Conservation (phyloP, 2,329 filamentous ascomycete species). For the Laburnicola sp. region DNA sequence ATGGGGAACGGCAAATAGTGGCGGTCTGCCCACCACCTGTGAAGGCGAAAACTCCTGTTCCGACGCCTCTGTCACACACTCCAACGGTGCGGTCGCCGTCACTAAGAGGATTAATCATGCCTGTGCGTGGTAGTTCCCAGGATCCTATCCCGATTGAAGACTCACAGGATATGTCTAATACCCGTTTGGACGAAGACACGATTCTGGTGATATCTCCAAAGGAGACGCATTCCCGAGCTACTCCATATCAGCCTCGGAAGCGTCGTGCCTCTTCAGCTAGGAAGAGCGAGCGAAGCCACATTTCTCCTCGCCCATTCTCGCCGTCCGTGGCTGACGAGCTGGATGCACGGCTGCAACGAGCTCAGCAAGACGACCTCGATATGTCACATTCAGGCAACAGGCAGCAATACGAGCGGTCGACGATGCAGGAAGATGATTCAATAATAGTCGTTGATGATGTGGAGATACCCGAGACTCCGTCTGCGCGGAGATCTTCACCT, state of each 20-base stretch:
- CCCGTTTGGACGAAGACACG: neutral
- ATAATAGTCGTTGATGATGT: neutral
- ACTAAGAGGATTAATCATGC: neutral
- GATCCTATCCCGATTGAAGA: conserved; percentile 33
- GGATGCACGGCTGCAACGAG: neutral
- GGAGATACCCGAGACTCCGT: conserved; percentile 8
- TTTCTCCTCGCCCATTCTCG: neutral
- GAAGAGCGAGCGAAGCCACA: neutral
- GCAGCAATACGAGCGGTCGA: neutral
- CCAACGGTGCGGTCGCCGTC: neutral
- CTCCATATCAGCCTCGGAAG: neutral
- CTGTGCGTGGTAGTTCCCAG: conserved; percentile 17
- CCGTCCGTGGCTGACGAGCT: neutral
- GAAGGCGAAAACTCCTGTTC: neutral
- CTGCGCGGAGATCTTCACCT: neutral
- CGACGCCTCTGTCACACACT: neutral
- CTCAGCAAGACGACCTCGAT: neutral
- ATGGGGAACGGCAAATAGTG: no score
- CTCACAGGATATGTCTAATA: conserved; percentile 26
- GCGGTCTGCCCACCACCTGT: no score
- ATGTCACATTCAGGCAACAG: no score
- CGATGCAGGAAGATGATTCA: neutral
- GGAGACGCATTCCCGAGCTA: neutral
- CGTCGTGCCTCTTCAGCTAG: no score
- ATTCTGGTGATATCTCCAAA: conserved; percentile 1